Evolutionary conservation across 495 filamentous ascomycete species (phyloP).

Genomic region (Aspergillus ostianus): DNA sequence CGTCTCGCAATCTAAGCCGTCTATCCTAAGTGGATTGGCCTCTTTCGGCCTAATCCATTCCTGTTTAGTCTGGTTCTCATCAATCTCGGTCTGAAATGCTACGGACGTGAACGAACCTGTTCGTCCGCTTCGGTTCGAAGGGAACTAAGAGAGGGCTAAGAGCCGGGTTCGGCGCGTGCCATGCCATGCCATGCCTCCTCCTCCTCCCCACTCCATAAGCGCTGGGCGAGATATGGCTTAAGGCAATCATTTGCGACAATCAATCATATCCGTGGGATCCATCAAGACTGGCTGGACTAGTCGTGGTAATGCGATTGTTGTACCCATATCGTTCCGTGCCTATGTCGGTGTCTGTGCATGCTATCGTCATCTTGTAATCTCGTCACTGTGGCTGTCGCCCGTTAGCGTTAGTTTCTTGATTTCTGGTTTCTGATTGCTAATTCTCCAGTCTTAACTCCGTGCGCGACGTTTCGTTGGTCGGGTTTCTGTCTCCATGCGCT

Average conservation of each 20-base stretch:
- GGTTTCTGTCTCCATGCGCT: not conserved
- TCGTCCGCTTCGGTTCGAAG: too few species aligned
- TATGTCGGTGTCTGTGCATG: not conserved
- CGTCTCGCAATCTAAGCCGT: not conserved
- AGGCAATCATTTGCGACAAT: not conserved
- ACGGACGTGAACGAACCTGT: too few species aligned
- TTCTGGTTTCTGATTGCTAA: not conserved
- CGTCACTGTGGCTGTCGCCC: not conserved
- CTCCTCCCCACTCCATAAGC: not conserved
- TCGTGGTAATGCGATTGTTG: not conserved
- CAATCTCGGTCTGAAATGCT: not conserved
- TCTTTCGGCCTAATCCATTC: not conserved
- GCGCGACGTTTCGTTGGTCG: not conserved
- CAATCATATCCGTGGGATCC: not conserved
- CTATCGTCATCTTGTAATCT: not conserved
- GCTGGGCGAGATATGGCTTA: not conserved
- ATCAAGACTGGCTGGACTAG: not conserved
- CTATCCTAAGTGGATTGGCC: not conserved
- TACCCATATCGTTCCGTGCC: not conserved
- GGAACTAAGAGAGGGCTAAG: too few species aligned
- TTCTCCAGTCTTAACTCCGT: not conserved
- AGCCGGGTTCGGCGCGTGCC: not conserved
- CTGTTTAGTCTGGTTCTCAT: not conserved
- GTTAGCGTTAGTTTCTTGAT: not conserved
- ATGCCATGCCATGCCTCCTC: not conserved